Base-by-base conservation (phyloP, 257 asterid species). In the Lithospermum erythrorhizon region DNA sequence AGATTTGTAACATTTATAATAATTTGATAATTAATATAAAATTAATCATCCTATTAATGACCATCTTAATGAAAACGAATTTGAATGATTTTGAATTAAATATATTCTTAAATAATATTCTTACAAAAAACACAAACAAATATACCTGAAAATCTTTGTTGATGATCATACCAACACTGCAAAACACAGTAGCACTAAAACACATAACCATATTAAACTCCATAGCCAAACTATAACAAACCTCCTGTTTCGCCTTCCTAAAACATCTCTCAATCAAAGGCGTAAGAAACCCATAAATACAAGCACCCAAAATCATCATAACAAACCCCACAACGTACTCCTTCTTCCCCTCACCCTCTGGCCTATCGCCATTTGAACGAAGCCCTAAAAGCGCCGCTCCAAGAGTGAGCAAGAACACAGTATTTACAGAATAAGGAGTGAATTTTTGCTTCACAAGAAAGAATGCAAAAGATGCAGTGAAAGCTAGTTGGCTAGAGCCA, bases 381-480 rank as follows among this genome's bases (percentile, higher is more conserved):
- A 68, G 14, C 3, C 74, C 74, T 55, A 68, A 25, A 61, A 61
- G 23, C 19, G 49, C 74, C 1, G 68, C 62, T 32, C 71, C 74
- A 5, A 65, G 24, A 0, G 66, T 68, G 35, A 68, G 57, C 61
- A 73, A 21, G 1, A 68, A 64, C 1, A 68, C 59, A 1, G 74
- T 65, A 14, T 65, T 68, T 10, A 68, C 15, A 6, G 74, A 49
- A 47, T 55, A 68, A 3, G 53, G 23, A 7, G 73, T 70, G 19
- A 73, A 68, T 37, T 61, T 73, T 11, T 73, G 74, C 51, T 68
- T 73, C 11, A 73, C 65, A 1, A 73, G 41, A 10, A 68, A 15
- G 32, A 73, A 73, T 2, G 78, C 73, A n/a, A 70, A 52, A 21
- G 41, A 17, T 1, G 74, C 69, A 0, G 74, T 68, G 60, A 73